phyloP scores from a whole-genome alignment of 2,329 filamentous ascomycete species.

The Aspergillus phoenicis region DNA sequence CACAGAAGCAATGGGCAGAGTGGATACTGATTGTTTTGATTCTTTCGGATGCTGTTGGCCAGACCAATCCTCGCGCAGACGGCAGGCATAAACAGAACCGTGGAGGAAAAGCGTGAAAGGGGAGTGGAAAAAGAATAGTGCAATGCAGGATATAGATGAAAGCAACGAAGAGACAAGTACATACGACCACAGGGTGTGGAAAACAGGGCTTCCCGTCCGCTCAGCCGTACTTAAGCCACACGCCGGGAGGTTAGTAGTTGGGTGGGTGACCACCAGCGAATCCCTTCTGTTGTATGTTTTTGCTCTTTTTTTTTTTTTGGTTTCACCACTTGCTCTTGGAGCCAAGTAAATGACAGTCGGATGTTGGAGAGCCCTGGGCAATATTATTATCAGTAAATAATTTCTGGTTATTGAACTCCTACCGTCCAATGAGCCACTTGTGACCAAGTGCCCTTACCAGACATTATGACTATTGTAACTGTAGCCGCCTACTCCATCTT shows the following conservation, averaged over 20 bases:
- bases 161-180: not conserved
- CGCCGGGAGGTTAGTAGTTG: constrained; percentile 1
- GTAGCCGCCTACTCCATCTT: too few species aligned
- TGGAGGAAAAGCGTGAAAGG: not conserved
- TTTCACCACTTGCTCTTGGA: too few species aligned
- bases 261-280: not conserved
- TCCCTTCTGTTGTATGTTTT: not conserved
- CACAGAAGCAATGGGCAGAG: not conserved
- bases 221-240: constrained; percentile 4
- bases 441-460: too few species aligned
- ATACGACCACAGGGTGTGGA: constrained; percentile 9
- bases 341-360: too few species aligned
- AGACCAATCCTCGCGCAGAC: not conserved
- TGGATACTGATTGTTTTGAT: not conserved
- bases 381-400: too few species aligned
- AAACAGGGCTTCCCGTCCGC: constrained; percentile 2
- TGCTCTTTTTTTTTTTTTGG: too few species aligned
- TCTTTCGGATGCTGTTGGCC: not conserved
- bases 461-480: too few species aligned
- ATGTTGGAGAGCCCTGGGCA: too few species aligned
- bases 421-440: too few species aligned
- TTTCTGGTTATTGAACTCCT: too few species aligned
- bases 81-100: not conserved
- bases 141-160: rapidly evolving
- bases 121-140: not conserved